Percentiles rank a stretch among this genome's conserved stretches.
These are phyloP conservation scores for Heliamphora pulchella DNA, from an alignment of 179 eudicot genomes.

Conservation along the genomic window DNA sequence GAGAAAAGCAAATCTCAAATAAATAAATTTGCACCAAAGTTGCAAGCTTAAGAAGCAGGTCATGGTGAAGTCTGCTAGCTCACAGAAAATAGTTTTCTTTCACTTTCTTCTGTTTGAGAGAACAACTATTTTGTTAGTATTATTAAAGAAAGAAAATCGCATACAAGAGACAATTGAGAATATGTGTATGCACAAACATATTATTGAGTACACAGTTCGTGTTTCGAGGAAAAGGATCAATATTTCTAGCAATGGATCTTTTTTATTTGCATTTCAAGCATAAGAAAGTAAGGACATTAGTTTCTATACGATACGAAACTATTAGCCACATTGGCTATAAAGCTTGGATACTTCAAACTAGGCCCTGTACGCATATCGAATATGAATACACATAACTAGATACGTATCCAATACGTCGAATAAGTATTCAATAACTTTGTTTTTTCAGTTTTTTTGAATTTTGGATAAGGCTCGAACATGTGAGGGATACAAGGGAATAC, in stretches of 20 bases:
- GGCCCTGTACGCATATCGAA: too few species aligned
- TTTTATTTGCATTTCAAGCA: neutral
- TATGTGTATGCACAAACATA: neutral
- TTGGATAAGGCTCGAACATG: too few species aligned
- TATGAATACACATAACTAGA: too few species aligned
- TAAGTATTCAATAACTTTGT: too few species aligned
- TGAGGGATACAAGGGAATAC: too few species aligned
- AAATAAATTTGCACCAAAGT: neutral
- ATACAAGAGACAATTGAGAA: neutral
- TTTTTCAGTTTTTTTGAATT: too few species aligned
- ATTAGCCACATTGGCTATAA: too few species aligned
- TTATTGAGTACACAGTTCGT: neutral
- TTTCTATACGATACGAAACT: too few species aligned
- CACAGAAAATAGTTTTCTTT: neutral
- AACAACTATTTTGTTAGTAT: neutral
- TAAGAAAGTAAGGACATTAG: neutral
- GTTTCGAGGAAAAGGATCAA: neutral
- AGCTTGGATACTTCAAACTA: too few species aligned
- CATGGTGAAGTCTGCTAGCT: neutral
- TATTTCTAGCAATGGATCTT: neutral
- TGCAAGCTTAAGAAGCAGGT: neutral
- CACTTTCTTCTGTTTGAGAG: neutral
- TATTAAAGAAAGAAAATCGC: neutral
- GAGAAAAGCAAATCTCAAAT: neutral
- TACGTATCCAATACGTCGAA: too few species aligned